Base-by-base conservation (phyloP, 2,329 filamentous ascomycete species). In the Cladosporium sp. region DNA sequence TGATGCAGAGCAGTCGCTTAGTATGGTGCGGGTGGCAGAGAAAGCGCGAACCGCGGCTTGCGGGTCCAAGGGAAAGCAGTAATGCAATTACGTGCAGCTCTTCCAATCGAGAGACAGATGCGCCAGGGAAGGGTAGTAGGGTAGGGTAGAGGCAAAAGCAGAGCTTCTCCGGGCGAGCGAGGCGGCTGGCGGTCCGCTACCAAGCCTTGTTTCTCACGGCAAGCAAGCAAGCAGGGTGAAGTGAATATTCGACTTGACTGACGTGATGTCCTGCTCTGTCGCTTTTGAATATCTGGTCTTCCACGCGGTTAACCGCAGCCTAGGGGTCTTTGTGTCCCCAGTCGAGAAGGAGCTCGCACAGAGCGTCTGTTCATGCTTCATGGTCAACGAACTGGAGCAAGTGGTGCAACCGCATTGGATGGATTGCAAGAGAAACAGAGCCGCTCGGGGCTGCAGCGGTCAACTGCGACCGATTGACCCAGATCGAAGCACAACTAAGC, bases 281-380 rank as follows among this genome's bases (percentile, higher is more conserved):
- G 49, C 61, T 32, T 47, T 64, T 47, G 36, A 26, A 41, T 26
- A n/a, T 64, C 28, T 57, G 26, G 36, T 44, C 47, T 57, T 38
- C n/a, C n/a, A 47, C 59, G 34, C 30, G 59, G 41, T 59, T 30
- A 47, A 59, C 14, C 24, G 32, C 47, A 32, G 47, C 24, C 21
- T 52, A 26, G 18, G 32, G 32, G 21, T 52, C 21, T 24, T 52
- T 52, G 44, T 52, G 44, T 38, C 15, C 59, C 59, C 32, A 26
- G 44, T 24, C 32, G 36, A 64, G 51, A 24, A 28, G 12, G 34
- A 32, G 28, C 49, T 44, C 51, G 61, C 61, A 57, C 61, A 55
- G 32, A 64, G 36, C 18, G 49, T 47, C 61, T 64, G 51, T 57
- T 57, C 36, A 64, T 64, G 51, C 51, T 41, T 64, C 61, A 55